Percentiles rank a stretch among this genome's conserved stretches.
phyloP scores from a whole-genome alignment of 257 asterid species.

The Lycium ferocissimum region DNA sequence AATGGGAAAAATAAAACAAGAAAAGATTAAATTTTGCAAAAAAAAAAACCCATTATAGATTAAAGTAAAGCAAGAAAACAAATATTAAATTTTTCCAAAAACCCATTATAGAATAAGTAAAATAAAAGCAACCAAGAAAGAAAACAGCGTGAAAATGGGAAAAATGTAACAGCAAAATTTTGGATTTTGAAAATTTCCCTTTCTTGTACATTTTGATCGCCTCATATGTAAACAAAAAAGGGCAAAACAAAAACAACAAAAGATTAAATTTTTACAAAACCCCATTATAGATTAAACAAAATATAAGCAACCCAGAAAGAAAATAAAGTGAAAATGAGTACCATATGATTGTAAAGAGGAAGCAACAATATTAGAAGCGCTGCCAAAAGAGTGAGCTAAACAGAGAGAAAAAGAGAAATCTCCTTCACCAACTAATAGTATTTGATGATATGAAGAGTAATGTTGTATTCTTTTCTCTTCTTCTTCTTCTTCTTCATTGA shows the following conservation, averaged over 20 bases:
- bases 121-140: too few species aligned
- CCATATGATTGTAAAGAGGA: slow-evolving; percentile 65
- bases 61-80: too few species aligned
- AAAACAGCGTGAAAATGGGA: too few species aligned
- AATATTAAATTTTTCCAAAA: background rate
- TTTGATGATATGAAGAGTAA: slow-evolving; percentile 45
- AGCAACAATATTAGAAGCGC: slow-evolving; percentile 53
- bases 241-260: background rate
- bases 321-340: slow-evolving; percentile 26
- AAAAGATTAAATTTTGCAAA: too few species aligned
- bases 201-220: slow-evolving; percentile 53
- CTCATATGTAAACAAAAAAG: slow-evolving; percentile 39
- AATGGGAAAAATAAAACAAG: background rate
- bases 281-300: background rate
- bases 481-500: background rate
- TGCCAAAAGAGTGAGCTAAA: slow-evolving; percentile 42
- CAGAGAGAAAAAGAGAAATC: slow-evolving; percentile 56
- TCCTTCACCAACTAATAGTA: slow-evolving; percentile 60
- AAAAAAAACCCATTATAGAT: too few species aligned
- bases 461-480: slow-evolving; percentile 42
- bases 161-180: too few species aligned
- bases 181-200: too few species aligned
- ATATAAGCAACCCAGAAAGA: background rate
- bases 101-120: background rate
- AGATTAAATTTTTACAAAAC: too few species aligned